Conservation (phyloP, 305 asterid genomes). For the Fraxinus paxiana region DNA sequence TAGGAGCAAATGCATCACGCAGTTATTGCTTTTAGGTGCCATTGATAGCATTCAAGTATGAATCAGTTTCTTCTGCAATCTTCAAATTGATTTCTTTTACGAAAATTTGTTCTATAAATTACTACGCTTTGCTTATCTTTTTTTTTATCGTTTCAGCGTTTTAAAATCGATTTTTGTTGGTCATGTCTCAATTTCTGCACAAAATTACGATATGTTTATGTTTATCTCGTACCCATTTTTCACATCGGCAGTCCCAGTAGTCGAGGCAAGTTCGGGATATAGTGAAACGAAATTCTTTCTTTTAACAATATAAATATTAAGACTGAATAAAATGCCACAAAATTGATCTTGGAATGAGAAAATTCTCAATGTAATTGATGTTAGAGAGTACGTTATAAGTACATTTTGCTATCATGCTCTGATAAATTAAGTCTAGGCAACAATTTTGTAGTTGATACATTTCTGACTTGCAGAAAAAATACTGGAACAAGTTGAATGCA, state of each 20-base stretch:
- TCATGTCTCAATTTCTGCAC: slow-evolving; percentile 14
- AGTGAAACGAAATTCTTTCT: not conserved
- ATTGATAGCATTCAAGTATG: slow-evolving; percentile 93
- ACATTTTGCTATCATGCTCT: slow-evolving; percentile 22
- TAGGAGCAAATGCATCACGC: slow-evolving; percentile 95
- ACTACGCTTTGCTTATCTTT: not conserved
- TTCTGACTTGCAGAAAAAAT: slow-evolving; percentile 66
- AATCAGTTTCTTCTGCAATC: slow-evolving; percentile 17
- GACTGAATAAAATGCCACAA: slow-evolving; percentile 16
- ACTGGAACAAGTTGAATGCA: slow-evolving; percentile 78
- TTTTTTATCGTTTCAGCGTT: not conserved
- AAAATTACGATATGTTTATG: slow-evolving; percentile 1
- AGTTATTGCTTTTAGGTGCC: slow-evolving; percentile 83
- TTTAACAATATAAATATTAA: slow-evolving; percentile 3
- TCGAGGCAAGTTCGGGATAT: slow-evolving; percentile 6
- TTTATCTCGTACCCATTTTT: slow-evolving; percentile 8
- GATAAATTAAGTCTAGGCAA: not conserved
- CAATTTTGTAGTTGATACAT: slow-evolving; percentile 21
- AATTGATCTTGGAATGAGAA: not conserved
- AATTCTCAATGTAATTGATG: not conserved
- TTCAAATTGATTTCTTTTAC: slow-evolving; percentile 18
- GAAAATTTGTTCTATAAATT: slow-evolving; percentile 5
- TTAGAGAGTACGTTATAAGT: not conserved
- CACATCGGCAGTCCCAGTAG: slow-evolving; percentile 3
- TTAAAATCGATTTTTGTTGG: not conserved